These are phyloP conservation scores for Dioszegia aurantiaca DNA, from an alignment of 768 basidiomycete species.

Conservation along the genomic window DNA sequence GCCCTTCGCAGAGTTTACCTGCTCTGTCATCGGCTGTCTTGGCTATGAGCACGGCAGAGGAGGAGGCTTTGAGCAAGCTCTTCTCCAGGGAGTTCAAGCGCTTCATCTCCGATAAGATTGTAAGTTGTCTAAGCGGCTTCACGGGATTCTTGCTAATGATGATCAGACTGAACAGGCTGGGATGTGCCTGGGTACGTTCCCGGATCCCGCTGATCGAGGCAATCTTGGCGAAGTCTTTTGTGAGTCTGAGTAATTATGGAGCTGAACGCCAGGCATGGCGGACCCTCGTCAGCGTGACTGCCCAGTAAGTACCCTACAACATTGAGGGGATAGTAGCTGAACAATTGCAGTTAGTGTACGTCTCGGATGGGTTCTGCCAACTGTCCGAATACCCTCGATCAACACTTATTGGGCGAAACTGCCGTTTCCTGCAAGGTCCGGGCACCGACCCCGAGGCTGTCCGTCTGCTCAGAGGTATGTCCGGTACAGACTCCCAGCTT, in stretches of 20 bases:
- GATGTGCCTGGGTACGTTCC: constrained; percentile 18
- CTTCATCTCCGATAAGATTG: constrained; percentile 26
- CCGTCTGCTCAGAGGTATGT: constrained; percentile 21
- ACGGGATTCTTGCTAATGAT: not conserved
- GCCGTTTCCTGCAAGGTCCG: constrained; percentile 33
- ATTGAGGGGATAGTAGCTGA: not conserved
- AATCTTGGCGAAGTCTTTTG: constrained; percentile 31
- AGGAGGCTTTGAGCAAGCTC: constrained; percentile 16
- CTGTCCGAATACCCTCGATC: constrained; percentile 26
- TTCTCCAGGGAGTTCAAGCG: constrained; percentile 26
- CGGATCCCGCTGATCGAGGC: constrained; percentile 18
- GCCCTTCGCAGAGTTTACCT: constrained; percentile 4
- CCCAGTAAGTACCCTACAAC: not conserved
- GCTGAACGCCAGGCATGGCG: constrained; percentile 19
- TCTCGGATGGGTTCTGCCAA: constrained; percentile 29
- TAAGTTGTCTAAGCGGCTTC: not conserved
- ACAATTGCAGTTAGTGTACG: constrained; percentile 20
- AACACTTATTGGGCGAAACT: constrained; percentile 25
- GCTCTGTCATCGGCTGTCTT: constrained; percentile 11
- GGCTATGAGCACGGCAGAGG: constrained; percentile 15
- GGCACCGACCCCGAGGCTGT: constrained; percentile 25
- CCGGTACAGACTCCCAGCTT: not conserved
- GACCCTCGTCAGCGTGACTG: constrained; percentile 27
- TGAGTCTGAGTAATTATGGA: constrained; percentile 1
- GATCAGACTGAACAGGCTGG: constrained; percentile 25